Evolutionary conservation across 2,329 filamentous ascomycete genomes (phyloP), one percentile per base, ranked within the genome.

Genomic region (Beauveria brongniartii): DNA sequence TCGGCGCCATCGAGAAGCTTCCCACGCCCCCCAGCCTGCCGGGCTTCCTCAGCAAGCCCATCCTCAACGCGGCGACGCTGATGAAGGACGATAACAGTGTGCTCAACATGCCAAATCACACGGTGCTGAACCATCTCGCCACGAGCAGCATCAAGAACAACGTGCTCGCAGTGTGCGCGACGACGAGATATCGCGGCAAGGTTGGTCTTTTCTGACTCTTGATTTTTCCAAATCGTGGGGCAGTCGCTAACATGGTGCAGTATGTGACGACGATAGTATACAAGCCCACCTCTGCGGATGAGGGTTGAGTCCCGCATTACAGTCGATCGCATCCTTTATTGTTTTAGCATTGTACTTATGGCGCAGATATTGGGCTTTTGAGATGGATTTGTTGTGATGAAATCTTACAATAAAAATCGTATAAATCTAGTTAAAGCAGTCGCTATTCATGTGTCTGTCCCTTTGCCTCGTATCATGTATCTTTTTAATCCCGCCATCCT

Each of bases 31-130:
- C 94, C 1, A 87, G 84, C 65, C 80, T 99, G 50, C 94, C 94
- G 1, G 86, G 94, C 54, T 97, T 97, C 77, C 78, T 99, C 55
- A 90, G 89, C 67, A 96, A 96, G 77, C 94, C 92, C 37, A 97
- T 99, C 63, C 77, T 99, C 65, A 99, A 99, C 73, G 90, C 90
- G 54, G 88, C 87, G 2, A 92, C 91, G 28, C 87, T 93, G 7
- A 91, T 96, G 81, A 97, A 97, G 78, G 94, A 99, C 72, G 94
- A 99, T 75, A 96, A 93, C 74, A 97, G 92, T 75, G 94, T 99
- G 63, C 78, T 99, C 65, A 94, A 91, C 67, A 93, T 97, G 83
- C 94, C 94, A 16, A 99, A 97, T 69, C 93, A 99, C 70, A 97
- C 94, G 0, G 91, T 97, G 37, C 78, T 99, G 64, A 99, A 99